Conservation (phyloP, 2,329 filamentous ascomycete genomes). For the Venturia asperata region DNA sequence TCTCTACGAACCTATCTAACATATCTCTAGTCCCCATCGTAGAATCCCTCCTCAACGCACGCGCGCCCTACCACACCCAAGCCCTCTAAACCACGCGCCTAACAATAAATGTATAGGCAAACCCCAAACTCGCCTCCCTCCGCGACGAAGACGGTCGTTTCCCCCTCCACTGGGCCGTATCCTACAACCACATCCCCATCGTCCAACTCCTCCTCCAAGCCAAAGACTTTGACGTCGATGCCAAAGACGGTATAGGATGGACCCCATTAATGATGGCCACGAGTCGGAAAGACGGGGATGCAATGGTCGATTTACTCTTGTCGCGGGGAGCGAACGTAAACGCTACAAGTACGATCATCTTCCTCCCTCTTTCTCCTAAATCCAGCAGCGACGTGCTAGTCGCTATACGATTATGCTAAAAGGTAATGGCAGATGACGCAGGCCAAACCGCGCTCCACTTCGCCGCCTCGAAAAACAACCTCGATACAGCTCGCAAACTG, state of each 20-base stretch:
- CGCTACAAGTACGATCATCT: conserved; percentile 37
- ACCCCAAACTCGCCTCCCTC: conserved; percentile 67
- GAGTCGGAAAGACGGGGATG: conserved; percentile 64
- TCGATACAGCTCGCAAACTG: conserved; percentile 74
- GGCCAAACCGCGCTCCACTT: conserved; percentile 87
- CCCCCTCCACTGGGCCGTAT: conserved; percentile 89
- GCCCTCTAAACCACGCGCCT: conserved; percentile 26
- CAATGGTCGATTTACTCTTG: conserved; percentile 60
- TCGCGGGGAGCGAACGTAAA: conserved; percentile 65
- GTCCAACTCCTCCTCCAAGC: conserved; percentile 62
- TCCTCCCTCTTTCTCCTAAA: neutral
- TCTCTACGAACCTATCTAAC: conserved; percentile 19
- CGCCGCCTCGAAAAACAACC: conserved; percentile 78
- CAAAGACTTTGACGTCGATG: conserved; percentile 75
- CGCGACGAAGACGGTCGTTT: conserved; percentile 81
- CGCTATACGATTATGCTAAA: neutral
- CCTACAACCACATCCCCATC: conserved; percentile 71
- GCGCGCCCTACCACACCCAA: conserved; percentile 22
- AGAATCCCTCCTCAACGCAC: conserved; percentile 66
- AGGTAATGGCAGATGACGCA: conserved; percentile 47
- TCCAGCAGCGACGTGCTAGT: too few species aligned
- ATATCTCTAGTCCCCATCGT: conserved; percentile 54
- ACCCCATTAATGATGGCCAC: conserved; percentile 77
- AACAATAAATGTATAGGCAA: conserved; percentile 47
- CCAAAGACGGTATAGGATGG: conserved; percentile 75